These are phyloP conservation scores for Auriscalpium orientale DNA, from an alignment of 768 basidiomycete genomes.

Conservation along the genomic window DNA sequence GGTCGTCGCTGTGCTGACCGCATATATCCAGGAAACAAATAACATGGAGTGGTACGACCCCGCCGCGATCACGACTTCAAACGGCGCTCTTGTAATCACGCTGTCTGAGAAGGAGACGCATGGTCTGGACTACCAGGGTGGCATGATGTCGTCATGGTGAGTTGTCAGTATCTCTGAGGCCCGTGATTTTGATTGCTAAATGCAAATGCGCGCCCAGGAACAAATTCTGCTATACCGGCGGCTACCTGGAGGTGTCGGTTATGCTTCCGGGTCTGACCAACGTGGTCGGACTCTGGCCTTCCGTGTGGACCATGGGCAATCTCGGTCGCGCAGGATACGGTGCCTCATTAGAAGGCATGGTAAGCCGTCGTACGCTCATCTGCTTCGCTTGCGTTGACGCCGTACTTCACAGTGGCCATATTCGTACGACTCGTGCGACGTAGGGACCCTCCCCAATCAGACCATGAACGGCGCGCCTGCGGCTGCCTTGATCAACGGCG, in stretches of 20 bases:
- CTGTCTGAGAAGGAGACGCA: conserved; percentile 60
- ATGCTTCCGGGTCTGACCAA: conserved; percentile 58
- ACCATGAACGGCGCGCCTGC: conserved; percentile 56
- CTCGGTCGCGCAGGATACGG: conserved; percentile 84
- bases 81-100: conserved; percentile 72
- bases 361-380: conserved; percentile 25
- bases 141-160: conserved; percentile 46
- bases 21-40: conserved; percentile 18
- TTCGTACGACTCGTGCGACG: conserved; percentile 79
- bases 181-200: conserved; percentile 1
- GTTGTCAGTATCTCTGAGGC: background rate
- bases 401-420: conserved; percentile 56
- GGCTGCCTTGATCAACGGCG: conserved; percentile 56
- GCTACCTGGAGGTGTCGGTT: conserved; percentile 62
- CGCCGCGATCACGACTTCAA: conserved; percentile 60
- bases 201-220: conserved; percentile 38
- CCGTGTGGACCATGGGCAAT: conserved; percentile 75
- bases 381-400: background rate
- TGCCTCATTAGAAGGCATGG: conserved; percentile 74
- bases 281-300: conserved; percentile 64
- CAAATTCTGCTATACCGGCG: conserved; percentile 91
- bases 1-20: background rate
- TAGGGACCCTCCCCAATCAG: conserved; percentile 85
- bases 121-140: conserved; percentile 56
- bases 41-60: conserved; percentile 80